These are phyloP conservation scores for Prunus fruticosa DNA, from an alignment of 306 rosid species.

Conservation along the genomic window DNA sequence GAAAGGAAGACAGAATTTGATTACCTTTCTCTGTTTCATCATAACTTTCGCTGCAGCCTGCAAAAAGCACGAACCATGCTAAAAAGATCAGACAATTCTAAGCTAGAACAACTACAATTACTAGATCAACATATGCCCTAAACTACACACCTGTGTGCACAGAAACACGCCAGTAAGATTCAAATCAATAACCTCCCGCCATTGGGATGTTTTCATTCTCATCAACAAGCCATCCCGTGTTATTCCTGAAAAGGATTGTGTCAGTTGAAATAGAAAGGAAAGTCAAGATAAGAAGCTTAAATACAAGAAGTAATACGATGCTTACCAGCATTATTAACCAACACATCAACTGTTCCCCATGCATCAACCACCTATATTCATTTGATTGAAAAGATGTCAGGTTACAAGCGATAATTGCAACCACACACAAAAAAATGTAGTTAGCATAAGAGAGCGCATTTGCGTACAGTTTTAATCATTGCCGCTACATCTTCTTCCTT, in stretches of 20 bases:
- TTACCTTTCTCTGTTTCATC: slow-evolving; percentile 90
- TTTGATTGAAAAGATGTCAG: slow-evolving; percentile 14
- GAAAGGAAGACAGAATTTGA: background rate
- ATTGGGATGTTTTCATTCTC: slow-evolving; percentile 96
- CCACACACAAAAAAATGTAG: slow-evolving; percentile 13
- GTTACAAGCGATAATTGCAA: slow-evolving; percentile 5
- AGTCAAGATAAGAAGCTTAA: background rate
- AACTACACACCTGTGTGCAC: slow-evolving; percentile 69
- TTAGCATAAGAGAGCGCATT: background rate
- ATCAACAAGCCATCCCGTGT: slow-evolving; percentile 84
- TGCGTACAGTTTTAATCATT: slow-evolving; percentile 78
- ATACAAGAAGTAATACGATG: background rate
- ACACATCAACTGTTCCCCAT: slow-evolving; percentile 92
- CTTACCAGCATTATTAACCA: slow-evolving; percentile 87
- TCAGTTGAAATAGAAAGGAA: background rate
- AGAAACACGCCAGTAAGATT: slow-evolving; percentile 91
- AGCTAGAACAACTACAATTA: background rate
- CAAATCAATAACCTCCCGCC: slow-evolving; percentile 94
- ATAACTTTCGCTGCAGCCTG: slow-evolving; percentile 93
- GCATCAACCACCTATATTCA: slow-evolving; percentile 70
- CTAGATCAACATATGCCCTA: background rate
- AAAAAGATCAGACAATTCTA: background rate
- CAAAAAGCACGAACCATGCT: slow-evolving; percentile 24
- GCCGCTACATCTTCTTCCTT: slow-evolving; percentile 77
- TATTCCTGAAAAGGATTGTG: slow-evolving; percentile 49